Base-by-base conservation (phyloP, 192 early-diverging fungal genomes). In the Podila clonocystis region DNA sequence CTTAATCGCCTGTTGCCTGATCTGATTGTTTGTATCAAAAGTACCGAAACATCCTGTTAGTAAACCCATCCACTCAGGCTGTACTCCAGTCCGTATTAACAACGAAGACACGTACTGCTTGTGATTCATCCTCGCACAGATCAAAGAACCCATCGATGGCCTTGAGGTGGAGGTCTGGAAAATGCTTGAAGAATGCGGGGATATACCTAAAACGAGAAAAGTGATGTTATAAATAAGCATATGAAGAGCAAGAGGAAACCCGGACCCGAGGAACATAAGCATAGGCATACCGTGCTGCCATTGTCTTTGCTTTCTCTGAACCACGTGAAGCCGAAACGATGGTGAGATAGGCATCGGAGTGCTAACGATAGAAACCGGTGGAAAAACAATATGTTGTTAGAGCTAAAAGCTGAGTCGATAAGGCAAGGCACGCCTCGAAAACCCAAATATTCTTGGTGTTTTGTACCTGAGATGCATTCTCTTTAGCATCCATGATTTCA, bases 81-180 rank as follows among this genome's bases (percentile, higher is more conserved):
- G 61, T 22, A 30, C 13, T 19, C 26, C 11, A 20, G 48, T 50
- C 3, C 9, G 19, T 33, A n/a, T n/a, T n/a, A n/a, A 8, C 31
- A 24, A 55, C 13, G 19, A 17, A 48, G 30, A 5, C 33, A 31
- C 57, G 58, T 72, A 83, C 82, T 48, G 67, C 7, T 45, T 49
- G 52, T 19, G 70, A 68, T n/a, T 76, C 74, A 45, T 83, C 82
- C 45, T 83, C 82, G 55, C 82, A 83, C 6, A 83, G 69, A 24
- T 83, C 82, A 65, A 83, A 75, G 4, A 76, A n/a, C 17, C 74
- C 82, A 59, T 83, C 82, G 29, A 83, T 74, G 17, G 82, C 82
- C 34, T 72, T 83, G 28, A 22, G 65, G 30, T 74, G 74, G 31
- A 83, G 68, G 24, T 58, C 24, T 9, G 82, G 82, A 76, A 83